Percentiles rank a stretch among this genome's conserved stretches.
Evolutionary conservation across 257 asterid genomes (phyloP).

Genomic region (Fraxinus americana): DNA sequence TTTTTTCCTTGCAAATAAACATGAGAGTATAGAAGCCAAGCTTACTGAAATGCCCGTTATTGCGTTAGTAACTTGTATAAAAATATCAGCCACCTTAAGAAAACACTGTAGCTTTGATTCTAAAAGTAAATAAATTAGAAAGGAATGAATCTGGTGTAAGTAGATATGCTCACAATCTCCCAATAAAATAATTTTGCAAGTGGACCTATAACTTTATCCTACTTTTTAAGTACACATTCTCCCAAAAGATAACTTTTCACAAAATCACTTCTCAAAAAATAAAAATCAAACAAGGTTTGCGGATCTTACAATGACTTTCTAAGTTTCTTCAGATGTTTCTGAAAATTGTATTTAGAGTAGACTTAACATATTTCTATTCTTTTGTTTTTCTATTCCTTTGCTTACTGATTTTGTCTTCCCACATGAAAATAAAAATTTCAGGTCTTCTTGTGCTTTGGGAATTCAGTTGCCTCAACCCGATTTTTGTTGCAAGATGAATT

Average conservation of each 20-base stretch:
- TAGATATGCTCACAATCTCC: not conserved
- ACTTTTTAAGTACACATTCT: too few relatives aligned
- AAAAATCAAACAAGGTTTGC: not conserved
- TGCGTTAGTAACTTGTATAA: not conserved
- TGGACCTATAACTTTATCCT: too few relatives aligned
- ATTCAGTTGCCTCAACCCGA: slow-evolving; percentile 95
- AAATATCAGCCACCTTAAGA: not conserved
- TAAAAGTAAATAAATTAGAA: not conserved
- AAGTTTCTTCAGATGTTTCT: slow-evolving; percentile 8
- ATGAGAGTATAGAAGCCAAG: not conserved
- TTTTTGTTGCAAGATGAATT: slow-evolving; percentile 98
- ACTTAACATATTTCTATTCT: not conserved
- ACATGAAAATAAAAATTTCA: slow-evolving; percentile 39
- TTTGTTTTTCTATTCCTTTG: not conserved
- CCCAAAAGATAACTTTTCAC: too few relatives aligned
- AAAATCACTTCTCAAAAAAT: too few relatives aligned
- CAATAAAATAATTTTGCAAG: too few relatives aligned
- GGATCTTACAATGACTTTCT: not conserved
- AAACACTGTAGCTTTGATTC: not conserved
- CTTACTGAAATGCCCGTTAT: not conserved
- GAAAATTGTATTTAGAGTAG: not conserved
- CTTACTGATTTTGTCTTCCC: slow-evolving; percentile 14
- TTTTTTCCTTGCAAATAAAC: not conserved
- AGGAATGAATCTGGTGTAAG: not conserved
- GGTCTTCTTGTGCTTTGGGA: slow-evolving; percentile 89